Conservation (phyloP, 2,329 filamentous ascomycete species). For the Xylariaceae sp. region DNA sequence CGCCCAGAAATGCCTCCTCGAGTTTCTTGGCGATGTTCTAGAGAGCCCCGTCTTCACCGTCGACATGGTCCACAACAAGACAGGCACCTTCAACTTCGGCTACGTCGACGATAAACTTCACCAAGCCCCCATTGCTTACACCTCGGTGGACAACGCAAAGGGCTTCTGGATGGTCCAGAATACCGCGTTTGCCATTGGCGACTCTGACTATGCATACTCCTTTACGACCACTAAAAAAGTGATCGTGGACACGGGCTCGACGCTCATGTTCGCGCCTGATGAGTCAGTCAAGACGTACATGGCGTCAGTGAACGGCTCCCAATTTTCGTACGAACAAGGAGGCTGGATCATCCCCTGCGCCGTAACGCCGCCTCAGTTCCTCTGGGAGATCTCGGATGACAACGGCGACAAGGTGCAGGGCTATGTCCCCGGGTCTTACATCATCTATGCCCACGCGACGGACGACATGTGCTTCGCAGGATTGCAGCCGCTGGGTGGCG, state of each 20-base stretch:
- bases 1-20: constrained; percentile 39
- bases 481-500: constrained; percentile 54
- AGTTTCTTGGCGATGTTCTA: constrained; percentile 38
- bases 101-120: constrained; percentile 38
- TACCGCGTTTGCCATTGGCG: constrained; percentile 30
- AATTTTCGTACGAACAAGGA: constrained; percentile 40
- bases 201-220: constrained; percentile 29
- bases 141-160: constrained; percentile 47
- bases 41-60: constrained; percentile 42
- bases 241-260: constrained; percentile 66
- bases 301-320: constrained; percentile 45
- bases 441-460: constrained; percentile 51
- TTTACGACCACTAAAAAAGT: constrained; percentile 40
- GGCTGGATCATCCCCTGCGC: constrained; percentile 57
- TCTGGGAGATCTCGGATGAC: constrained; percentile 47
- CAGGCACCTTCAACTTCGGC: constrained; percentile 49
- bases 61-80: constrained; percentile 44
- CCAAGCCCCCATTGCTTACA: constrained; percentile 39
- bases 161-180: constrained; percentile 37
- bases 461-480: constrained; percentile 67
- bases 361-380: constrained; percentile 51
- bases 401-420: constrained; percentile 39
- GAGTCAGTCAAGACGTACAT: constrained; percentile 59
- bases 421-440: constrained; percentile 49
- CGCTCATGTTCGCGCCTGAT: constrained; percentile 57